Evolutionary conservation across 164 flowering plant species (phyloP), one percentile per base, ranked within the genome.

Genomic region (Stephania yunnanensis): DNA sequence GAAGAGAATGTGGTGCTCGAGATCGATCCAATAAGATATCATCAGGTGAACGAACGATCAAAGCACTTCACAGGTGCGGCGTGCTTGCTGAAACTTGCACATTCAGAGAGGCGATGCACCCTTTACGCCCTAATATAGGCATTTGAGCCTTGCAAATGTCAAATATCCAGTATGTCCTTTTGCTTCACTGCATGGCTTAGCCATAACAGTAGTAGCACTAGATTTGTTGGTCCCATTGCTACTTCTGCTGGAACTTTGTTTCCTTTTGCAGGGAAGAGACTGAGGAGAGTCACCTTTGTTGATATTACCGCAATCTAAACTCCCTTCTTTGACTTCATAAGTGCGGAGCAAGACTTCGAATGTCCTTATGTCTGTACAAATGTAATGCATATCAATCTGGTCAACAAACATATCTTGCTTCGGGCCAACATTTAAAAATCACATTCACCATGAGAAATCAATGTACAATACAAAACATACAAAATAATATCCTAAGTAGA

Each of bases 101-200:
- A 36, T 36, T 36, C 42, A 36, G 42, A 36, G 1, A 36, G 42
- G 42, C 42, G 2, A 36, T 36, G 42, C 42, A 36, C 42, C 70
- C 68, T 69, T 2, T 36, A 4, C 42, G 4, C 42, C 70, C 68
- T 69, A 74, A 20, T 74, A 48, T 30, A 79, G 67, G 72, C 96
- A 92, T 74, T 86, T 87, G 67, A 91, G 87, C 77, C 97, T 85
- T 48, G 99, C 99, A 87, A 93, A 95, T 20, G 99, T 95, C 78
- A 95, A 80, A 80, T 89, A 93, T 46, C 99, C 97, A 12, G 99
- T 92, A 81, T 95, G 98, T 71, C 99, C 99, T 86, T 86, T 87
- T 19, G 93, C 75, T 75, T 93, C 99, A 46, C 76, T 58, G 15
- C 81, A 84, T 25, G 96, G 97, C 77, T 86, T 89, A 61, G 89